phyloP scores from a whole-genome alignment of 768 basidiomycete genomes.

The Trametes cingulata region DNA sequence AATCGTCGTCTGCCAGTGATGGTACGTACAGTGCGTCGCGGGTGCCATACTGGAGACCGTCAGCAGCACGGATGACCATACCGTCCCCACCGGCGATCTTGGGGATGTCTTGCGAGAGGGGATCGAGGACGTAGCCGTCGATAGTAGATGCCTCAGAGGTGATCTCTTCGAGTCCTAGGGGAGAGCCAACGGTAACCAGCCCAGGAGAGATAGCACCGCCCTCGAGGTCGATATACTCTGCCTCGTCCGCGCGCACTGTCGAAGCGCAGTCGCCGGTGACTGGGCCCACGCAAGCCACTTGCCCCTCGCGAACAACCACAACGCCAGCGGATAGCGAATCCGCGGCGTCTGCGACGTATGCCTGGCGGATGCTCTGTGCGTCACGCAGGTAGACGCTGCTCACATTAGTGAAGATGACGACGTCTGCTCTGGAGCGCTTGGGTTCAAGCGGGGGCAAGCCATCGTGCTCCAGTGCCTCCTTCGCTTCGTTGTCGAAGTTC shows the following conservation, averaged over 20 bases:
- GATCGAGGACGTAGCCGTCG: slow-evolving; percentile 52
- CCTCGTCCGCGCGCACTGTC: not conserved
- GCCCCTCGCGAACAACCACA: slow-evolving; percentile 55
- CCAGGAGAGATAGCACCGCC: slow-evolving; percentile 71
- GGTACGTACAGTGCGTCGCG: slow-evolving; percentile 52
- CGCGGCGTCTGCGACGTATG: slow-evolving; percentile 29
- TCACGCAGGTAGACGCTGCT: slow-evolving; percentile 47
- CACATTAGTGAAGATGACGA: slow-evolving; percentile 69
- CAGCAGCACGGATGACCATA: slow-evolving; percentile 56
- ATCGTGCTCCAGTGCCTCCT: slow-evolving; percentile 55
- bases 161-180: slow-evolving; percentile 73
- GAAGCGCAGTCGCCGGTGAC: slow-evolving; percentile 26
- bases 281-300: slow-evolving; percentile 53
- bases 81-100: slow-evolving; percentile 36
- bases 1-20: too few relatives aligned
- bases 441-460: slow-evolving; percentile 66
- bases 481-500: slow-evolving; percentile 59
- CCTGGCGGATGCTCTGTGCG: slow-evolving; percentile 34
- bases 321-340: slow-evolving; percentile 31
- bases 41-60: slow-evolving; percentile 70
- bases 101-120: slow-evolving; percentile 38
- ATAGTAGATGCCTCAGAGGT: slow-evolving; percentile 59
- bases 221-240: slow-evolving; percentile 52
- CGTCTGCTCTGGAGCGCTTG: slow-evolving; percentile 30
- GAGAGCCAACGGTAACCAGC: slow-evolving; percentile 62